Base-by-base conservation (phyloP, 179 eudicot species). In the Spinacia oleracea region DNA sequence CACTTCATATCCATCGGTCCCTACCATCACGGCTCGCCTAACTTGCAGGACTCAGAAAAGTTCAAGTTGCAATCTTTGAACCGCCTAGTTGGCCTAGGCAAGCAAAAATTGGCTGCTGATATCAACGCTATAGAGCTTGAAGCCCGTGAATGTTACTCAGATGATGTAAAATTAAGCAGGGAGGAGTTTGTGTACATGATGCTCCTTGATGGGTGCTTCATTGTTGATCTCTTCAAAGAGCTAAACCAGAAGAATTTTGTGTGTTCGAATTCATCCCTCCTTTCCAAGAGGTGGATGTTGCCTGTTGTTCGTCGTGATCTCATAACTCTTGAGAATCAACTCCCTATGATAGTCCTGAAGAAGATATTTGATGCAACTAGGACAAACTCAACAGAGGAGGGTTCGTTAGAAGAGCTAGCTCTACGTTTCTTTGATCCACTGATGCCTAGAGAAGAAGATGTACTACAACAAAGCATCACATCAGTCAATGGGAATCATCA, bases 271-370 rank as follows among this genome's bases (percentile, higher is more conserved):
- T 38, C 75, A 42, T 56, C 83, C 20, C 75, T 80, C 20, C 75
- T 80, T 5, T 6, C 83, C 5, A 80, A 80, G 63, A 80, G 82
- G 68, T 80, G 82, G 82, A 80, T 80, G 82, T 46, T 80, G 68
- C 82, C 82, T 50, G 78, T 74, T 55, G 78, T 80, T 75, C 78
- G 82, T 3, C 78, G 78, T 74, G 82, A 80, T 29, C 72, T 80
- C 0, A 67, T 80, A 20, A 75, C 75, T 3, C 75, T 80, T 0
- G 79, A 80, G 60, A 80, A 80, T 75, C 83, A 80, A 75, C 34
- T 80, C 53, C 83, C 79, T 0, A 45, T 80, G 76, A 18, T 75
- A 0, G 83, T 80, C 55, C 70, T 80, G 0, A 34, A 75, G 63
- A 60, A 58, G 10, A 20, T 75, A 6, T 80, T 45, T 9, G n/a